Conservation (phyloP, 768 basidiomycete genomes). For the Cubamyces lactineus region DNA sequence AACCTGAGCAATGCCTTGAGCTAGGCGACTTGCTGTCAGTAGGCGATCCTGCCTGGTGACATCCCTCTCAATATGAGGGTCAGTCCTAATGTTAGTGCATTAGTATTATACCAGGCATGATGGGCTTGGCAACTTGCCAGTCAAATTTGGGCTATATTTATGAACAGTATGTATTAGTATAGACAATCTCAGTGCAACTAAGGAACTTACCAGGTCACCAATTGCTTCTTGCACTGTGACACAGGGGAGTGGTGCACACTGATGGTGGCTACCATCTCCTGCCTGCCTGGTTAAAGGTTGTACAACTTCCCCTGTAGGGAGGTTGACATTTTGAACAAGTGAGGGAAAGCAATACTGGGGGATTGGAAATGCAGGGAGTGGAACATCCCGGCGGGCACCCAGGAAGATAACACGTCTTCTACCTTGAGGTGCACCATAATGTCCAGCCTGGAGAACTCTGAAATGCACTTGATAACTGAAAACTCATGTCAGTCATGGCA, state of each 20-base stretch:
- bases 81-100: slow-evolving; percentile 45
- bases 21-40: slow-evolving; percentile 41
- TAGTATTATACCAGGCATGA: background rate
- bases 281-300: slow-evolving; percentile 44
- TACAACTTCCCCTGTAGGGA: slow-evolving; percentile 50
- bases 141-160: slow-evolving; percentile 70
- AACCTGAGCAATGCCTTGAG: slow-evolving; percentile 41
- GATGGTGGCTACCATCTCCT: slow-evolving; percentile 8
- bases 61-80: slow-evolving; percentile 51
- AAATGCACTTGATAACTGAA: slow-evolving; percentile 67
- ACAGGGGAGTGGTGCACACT: slow-evolving; percentile 57
- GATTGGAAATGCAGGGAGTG: slow-evolving; percentile 63
- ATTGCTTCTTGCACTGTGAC: slow-evolving; percentile 70
- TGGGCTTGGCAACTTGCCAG: slow-evolving; percentile 51
- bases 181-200: background rate
- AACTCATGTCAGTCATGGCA: slow-evolving; percentile 17
- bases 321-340: slow-evolving; percentile 35
- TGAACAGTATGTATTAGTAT: too few relatives aligned
- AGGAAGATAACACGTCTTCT: slow-evolving; percentile 70
- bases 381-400: slow-evolving; percentile 59
- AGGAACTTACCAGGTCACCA: slow-evolving; percentile 60
- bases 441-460: slow-evolving; percentile 67
- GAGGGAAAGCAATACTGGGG: slow-evolving; percentile 59
- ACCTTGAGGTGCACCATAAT: slow-evolving; percentile 74
- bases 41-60: slow-evolving; percentile 39